Conservation (phyloP, 768 basidiomycete genomes). For the Leucosporidium yakuticum region DNA sequence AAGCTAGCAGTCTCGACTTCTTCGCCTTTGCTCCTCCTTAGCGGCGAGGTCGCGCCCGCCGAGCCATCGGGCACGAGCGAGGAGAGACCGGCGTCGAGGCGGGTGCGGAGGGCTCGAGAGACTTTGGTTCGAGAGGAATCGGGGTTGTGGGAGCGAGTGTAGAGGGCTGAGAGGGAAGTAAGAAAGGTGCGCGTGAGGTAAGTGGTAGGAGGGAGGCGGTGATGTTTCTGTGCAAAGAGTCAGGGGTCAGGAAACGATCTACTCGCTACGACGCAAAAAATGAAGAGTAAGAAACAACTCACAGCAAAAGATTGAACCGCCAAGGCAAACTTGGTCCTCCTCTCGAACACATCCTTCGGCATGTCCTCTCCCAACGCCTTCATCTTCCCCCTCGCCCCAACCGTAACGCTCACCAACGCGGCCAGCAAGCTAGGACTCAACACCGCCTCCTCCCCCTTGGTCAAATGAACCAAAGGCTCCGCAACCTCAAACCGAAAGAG, state of each 20-base stretch:
- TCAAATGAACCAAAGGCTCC: conserved; percentile 2
- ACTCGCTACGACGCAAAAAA: too few relatives aligned
- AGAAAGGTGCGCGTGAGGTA: too few relatives aligned
- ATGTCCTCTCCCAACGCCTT: neutral
- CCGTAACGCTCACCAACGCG: neutral
- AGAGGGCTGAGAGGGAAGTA: too few relatives aligned
- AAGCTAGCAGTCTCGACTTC: neutral
- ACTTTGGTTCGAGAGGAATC: neutral
- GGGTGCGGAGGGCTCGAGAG: neutral
- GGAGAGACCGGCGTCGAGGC: neutral
- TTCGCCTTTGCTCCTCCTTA: neutral
- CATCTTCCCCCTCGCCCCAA: neutral
- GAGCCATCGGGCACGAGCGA: neutral
- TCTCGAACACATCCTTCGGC: neutral
- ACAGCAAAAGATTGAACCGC: neutral
- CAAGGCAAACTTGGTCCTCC: neutral
- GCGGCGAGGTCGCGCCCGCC: neutral
- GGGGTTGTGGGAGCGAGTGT: neutral
- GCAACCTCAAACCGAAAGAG: conserved; percentile 20
- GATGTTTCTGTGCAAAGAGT: too few relatives aligned
- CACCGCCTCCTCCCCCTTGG: conserved; percentile 8
- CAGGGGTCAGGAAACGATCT: too few relatives aligned
- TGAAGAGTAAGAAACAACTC: too few relatives aligned
- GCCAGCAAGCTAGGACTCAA: conserved; percentile 13
- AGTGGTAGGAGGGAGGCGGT: too few relatives aligned